Evolutionary conservation across 345 rosid species (phyloP).

Genomic region (Boechera stricta): DNA sequence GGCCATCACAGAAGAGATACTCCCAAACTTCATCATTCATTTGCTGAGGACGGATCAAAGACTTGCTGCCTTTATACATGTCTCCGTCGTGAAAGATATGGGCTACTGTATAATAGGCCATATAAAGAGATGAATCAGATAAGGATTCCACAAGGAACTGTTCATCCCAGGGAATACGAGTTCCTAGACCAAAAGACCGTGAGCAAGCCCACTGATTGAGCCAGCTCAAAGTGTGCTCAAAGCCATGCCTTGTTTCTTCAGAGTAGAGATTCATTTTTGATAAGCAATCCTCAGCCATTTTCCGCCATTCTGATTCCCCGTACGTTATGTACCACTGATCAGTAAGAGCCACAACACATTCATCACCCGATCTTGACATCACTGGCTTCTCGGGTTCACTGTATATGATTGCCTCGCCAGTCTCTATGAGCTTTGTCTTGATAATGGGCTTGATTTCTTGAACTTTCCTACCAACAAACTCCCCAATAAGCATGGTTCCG

Average conservation of each 20-base stretch:
- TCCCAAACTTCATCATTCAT: slow-evolving; percentile 96
- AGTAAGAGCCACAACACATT: slow-evolving; percentile 97
- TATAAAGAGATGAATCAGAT: slow-evolving; percentile 90
- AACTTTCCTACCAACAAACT: slow-evolving; percentile 71
- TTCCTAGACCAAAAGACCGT: slow-evolving; percentile 97
- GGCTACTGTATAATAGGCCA: slow-evolving; percentile 92
- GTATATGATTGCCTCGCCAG: slow-evolving; percentile 73
- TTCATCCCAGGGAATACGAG: slow-evolving; percentile 95
- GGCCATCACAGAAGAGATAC: slow-evolving; percentile 77
- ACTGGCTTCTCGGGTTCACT: slow-evolving; percentile 97
- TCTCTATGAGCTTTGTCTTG: slow-evolving; percentile 68
- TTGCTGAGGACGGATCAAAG: slow-evolving; percentile 63
- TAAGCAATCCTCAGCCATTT: slow-evolving; percentile 78
- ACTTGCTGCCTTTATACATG: slow-evolving; percentile 67
- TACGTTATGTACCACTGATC: slow-evolving; percentile 97
- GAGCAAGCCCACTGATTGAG: slow-evolving; percentile 99
- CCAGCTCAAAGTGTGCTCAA: slow-evolving; percentile 95
- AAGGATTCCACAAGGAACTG: slow-evolving; percentile 91
- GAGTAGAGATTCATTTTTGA: slow-evolving; percentile 77
- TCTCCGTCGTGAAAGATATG: slow-evolving; percentile 80
- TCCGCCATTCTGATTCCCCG: slow-evolving; percentile 86
- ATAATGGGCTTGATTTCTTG: slow-evolving; percentile 84
- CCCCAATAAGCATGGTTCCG: slow-evolving; percentile 84
- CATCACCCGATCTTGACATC: slow-evolving; percentile 96
- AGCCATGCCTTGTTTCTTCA: slow-evolving; percentile 83